These are phyloP conservation scores for Paraleonurus japonicus DNA, from an alignment of 257 asterid genomes.

Conservation along the genomic window DNA sequence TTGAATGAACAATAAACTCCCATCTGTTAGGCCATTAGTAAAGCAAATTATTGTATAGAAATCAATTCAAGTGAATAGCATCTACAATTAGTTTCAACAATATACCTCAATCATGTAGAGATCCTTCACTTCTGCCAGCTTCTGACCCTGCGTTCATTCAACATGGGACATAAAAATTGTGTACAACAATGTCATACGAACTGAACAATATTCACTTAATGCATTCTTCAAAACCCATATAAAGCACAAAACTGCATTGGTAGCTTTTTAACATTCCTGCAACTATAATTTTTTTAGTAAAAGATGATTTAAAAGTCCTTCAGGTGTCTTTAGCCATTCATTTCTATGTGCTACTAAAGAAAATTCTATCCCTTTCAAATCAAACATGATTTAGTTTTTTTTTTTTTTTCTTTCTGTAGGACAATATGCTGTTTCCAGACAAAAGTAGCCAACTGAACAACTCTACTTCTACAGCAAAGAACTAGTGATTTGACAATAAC, in stretches of 20 bases:
- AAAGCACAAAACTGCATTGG: not conserved
- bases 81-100: constrained; percentile 25
- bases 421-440: constrained; percentile 1
- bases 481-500: not conserved
- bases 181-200: not conserved
- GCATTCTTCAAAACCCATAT: constrained; percentile 8
- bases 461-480: constrained; percentile 7
- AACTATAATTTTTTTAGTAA: not conserved
- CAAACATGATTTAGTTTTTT: constrained; percentile 5
- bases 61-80: constrained; percentile 8
- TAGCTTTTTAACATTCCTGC: constrained; percentile 11
- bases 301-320: no score
- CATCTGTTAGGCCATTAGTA: constrained; percentile 47
- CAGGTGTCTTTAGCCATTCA: constrained; percentile 15
- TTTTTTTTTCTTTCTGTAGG: not conserved
- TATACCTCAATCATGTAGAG: constrained; percentile 90
- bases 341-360: constrained; percentile 1
- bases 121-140: constrained; percentile 86
- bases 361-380: not conserved
- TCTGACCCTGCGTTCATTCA: constrained; percentile 66
- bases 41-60: constrained; percentile 13
- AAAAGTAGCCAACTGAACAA: constrained; percentile 15
- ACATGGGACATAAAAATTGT: constrained; percentile 18
- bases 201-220: not conserved
- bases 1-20: constrained; percentile 98